Percentiles rank a stretch among this genome's conserved stretches.
Conservation (phyloP, 1,139 yeast genomes). For the Komagataea norvegica region DNA sequence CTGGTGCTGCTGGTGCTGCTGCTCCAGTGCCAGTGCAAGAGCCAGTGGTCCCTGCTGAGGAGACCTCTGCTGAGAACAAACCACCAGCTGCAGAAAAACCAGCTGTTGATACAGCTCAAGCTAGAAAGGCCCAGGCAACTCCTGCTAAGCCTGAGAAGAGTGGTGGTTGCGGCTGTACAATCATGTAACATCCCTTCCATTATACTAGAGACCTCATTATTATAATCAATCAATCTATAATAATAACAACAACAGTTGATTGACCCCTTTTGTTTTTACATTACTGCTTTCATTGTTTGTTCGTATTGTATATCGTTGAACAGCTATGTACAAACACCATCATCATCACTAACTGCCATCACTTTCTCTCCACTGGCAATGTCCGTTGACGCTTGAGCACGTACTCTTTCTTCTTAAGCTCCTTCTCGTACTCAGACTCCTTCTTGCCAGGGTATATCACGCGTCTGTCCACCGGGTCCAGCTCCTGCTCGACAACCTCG, state of each 20-base stretch:
- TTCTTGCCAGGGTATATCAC: conserved; percentile 75
- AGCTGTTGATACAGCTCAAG: conserved; percentile 4
- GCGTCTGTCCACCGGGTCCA: conserved; percentile 58
- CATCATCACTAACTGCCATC: background rate
- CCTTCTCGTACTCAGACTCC: conserved; percentile 45
- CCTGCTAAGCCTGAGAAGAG: conserved; percentile 10
- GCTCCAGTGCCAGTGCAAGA: conserved; percentile 3
- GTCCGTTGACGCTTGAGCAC: conserved; percentile 56
- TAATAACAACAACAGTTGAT: background rate
- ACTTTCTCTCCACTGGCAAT: conserved; percentile 41
- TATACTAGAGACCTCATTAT: no score
- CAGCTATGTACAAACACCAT: background rate
- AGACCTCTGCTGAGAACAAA: conserved; percentile 7
- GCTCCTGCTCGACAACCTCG: conserved; percentile 34
- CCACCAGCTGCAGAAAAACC: conserved; percentile 5
- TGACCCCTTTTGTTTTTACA: no score
- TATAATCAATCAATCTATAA: no score
- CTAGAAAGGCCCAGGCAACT: conserved; percentile 14
- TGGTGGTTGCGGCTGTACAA: conserved; percentile 12
- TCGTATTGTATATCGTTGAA: no score
- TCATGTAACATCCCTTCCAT: conserved; percentile 2
- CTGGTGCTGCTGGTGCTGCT: background rate
- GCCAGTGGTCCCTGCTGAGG: conserved; percentile 1
- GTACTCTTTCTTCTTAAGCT: conserved; percentile 55
- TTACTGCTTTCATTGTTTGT: no score